Evolutionary conservation across 768 basidiomycete species (phyloP).

Genomic region (Pulveroboletus ravenelii): DNA sequence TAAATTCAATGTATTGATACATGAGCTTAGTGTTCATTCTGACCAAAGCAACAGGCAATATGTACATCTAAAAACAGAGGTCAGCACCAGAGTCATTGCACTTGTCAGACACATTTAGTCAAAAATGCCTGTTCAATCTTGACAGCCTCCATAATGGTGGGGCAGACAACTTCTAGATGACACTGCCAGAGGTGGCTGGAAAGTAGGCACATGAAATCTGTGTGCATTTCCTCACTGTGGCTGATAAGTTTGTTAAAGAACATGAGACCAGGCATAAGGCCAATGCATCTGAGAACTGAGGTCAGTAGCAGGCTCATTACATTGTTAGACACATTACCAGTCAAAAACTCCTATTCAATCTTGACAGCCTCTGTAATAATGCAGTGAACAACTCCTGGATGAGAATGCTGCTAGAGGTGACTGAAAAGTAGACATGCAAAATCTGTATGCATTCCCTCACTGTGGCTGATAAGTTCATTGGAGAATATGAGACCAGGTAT

Average conservation of each 20-base stretch:
- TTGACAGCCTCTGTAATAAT: constrained; percentile 81
- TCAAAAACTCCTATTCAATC: too few relatives aligned
- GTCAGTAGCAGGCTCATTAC: background rate
- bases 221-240: too few relatives aligned
- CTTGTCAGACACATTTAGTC: constrained; percentile 34
- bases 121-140: constrained; percentile 35
- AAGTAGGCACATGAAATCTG: too few relatives aligned
- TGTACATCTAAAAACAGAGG: constrained; percentile 48
- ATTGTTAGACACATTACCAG: constrained; percentile 41
- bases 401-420: constrained; percentile 75
- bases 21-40: too few relatives aligned
- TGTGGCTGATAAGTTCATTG: too few relatives aligned
- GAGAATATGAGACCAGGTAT: too few relatives aligned
- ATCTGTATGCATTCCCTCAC: constrained; percentile 94
- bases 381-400: constrained; percentile 63
- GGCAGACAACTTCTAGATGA: constrained; percentile 67
- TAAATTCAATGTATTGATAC: too few relatives aligned
- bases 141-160: constrained; percentile 80
- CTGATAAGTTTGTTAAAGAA: too few relatives aligned
- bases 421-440: constrained; percentile 89
- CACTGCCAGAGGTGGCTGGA: constrained; percentile 77
- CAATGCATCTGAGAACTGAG: constrained; percentile 57
- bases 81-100: background rate
- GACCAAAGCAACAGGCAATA: constrained; percentile 36
- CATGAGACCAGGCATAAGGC: too few relatives aligned